Conservation (phyloP, 352 stramenopile genomes). For the Globisporangium yorkense region DNA sequence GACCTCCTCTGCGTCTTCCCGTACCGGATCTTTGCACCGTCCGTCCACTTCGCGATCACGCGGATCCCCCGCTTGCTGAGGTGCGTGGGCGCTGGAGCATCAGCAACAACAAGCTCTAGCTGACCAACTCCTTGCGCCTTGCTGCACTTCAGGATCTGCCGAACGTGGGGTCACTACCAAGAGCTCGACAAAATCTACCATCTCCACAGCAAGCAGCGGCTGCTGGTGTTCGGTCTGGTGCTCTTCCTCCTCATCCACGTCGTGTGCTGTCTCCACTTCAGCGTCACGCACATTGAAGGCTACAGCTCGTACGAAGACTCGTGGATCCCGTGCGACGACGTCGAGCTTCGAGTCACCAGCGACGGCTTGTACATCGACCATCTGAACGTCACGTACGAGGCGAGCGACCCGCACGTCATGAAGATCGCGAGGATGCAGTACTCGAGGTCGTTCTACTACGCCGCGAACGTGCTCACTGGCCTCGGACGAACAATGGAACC, state of each 20-base stretch:
- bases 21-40: constrained; percentile 23
- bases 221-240: constrained; percentile 33
- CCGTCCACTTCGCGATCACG: constrained; percentile 21
- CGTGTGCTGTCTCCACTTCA: constrained; percentile 36
- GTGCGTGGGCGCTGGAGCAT: background rate
- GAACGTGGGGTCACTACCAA: constrained; percentile 17
- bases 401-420: constrained; percentile 14
- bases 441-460: constrained; percentile 30
- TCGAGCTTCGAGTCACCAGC: constrained; percentile 12
- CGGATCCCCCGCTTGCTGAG: constrained; percentile 38
- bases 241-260: constrained; percentile 53
- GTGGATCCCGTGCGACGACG: constrained; percentile 28
- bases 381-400: constrained; percentile 15
- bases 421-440: constrained; percentile 22
- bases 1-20: constrained; percentile 45
- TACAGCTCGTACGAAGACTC: constrained; percentile 23
- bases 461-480: constrained; percentile 24
- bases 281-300: constrained; percentile 30
- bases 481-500: constrained; percentile 35
- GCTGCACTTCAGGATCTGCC: constrained; percentile 16
- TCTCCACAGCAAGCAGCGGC: constrained; percentile 33
- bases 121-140: background rate
- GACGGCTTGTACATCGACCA: constrained; percentile 13
- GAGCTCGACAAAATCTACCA: constrained; percentile 39
- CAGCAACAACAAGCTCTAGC: no score